A percentile compares a stretch with the other conserved stretches of the same genome.
Evolutionary conservation across 2,329 filamentous ascomycete species (phyloP).

Genomic region (Cercospora zeina): DNA sequence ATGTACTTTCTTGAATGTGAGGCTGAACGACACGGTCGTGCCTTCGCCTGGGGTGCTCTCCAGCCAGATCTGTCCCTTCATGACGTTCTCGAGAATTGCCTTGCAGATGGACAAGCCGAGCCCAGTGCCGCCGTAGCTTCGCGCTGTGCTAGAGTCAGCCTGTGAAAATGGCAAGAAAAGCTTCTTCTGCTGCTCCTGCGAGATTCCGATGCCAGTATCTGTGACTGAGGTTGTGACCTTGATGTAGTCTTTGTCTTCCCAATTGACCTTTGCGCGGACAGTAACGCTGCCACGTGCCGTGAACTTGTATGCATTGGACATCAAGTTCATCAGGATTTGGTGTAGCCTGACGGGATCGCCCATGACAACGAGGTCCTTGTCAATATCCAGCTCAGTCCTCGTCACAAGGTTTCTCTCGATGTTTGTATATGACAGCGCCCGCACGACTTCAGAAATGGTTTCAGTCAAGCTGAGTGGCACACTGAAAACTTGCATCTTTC

Average conservation of each 20-base stretch:
- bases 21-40: slow-evolving; percentile 73
- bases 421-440: slow-evolving; percentile 64
- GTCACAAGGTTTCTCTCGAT: slow-evolving; percentile 61
- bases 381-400: slow-evolving; percentile 57
- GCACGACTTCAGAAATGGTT: slow-evolving; percentile 64
- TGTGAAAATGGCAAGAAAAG: slow-evolving; percentile 92
- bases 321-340: slow-evolving; percentile 69
- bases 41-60: slow-evolving; percentile 73
- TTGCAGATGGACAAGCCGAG: slow-evolving; percentile 93
- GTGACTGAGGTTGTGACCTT: slow-evolving; percentile 81
- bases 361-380: slow-evolving; percentile 55
- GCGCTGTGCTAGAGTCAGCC: slow-evolving; percentile 83
- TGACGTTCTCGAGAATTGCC: slow-evolving; percentile 87
- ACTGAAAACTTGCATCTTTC: slow-evolving; percentile 62
- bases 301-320: slow-evolving; percentile 93
- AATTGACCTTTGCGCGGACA: slow-evolving; percentile 71
- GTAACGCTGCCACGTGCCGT: slow-evolving; percentile 84
- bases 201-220: slow-evolving; percentile 90
- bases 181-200: slow-evolving; percentile 75
- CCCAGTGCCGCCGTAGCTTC: slow-evolving; percentile 89
- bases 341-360: slow-evolving; percentile 55
- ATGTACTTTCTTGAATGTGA: slow-evolving; percentile 81
- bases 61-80: slow-evolving; percentile 80
- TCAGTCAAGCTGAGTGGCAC: slow-evolving; percentile 55
- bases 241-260: slow-evolving; percentile 68